Evolutionary conservation across 495 filamentous ascomycete genomes (phyloP), one percentile per base, ranked within the genome.

Genomic region (Aspergillus hancockii): DNA sequence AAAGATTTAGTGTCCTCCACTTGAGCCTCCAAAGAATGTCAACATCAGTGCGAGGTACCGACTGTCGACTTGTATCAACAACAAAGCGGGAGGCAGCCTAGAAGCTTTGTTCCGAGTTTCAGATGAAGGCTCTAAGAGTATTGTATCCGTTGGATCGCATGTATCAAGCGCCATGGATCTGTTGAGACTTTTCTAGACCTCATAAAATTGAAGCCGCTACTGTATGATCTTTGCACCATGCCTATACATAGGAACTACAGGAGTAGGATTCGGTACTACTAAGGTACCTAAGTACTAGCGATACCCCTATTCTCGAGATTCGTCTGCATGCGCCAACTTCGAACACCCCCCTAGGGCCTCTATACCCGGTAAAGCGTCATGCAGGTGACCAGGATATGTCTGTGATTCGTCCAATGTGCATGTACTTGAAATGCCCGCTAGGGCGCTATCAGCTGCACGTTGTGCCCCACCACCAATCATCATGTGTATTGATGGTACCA

Each of bases 401-500:
- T 54, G 49, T 65, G 63, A 68, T 68, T 68, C 53, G 66, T 49
- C 46, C 59, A 41, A 55, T 38, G 50, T 14, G 52, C 53, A 54
- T 65, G 47, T 49, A 62, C 54, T 60, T 57, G 60, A 56, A 47
- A 56, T 49, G 59, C 49, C 54, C 59, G 52, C 56, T 52, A 46
- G 62, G 60, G 59, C 63, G 63, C 66, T 64, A 68, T 68, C 66
- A 63, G 60, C 66, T 68, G 66, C 66, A 65, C 63, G 56, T 58
- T 64, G 52, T 19, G 52, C 7, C 54, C 32, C 41, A 46, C 51
- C 54, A 43, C 65, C 65, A 67, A 67, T 67, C 59, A 64, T 18
- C 49, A 47, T 16, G 54, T 30, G 54, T 22, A 32, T 13, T 54
- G 58, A 51, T 47, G 41, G 32, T 46, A 46, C 43, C 55, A 50